Conservation (phyloP, 2,329 filamentous ascomycete species). For the Coniosporium tulheliwenetii region DNA sequence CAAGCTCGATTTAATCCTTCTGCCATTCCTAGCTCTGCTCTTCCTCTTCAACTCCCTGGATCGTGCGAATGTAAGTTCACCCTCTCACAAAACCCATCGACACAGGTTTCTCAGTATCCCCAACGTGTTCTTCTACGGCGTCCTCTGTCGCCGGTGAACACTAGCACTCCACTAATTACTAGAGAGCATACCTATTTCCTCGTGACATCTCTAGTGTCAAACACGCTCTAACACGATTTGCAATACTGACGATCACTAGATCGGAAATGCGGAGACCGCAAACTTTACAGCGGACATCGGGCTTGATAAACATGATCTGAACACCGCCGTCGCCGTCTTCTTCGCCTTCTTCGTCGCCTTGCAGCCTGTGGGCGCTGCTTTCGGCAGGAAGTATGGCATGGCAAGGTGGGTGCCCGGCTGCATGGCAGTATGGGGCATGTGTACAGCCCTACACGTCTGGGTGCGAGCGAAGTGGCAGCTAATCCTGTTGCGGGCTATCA, state of each 20-base stretch:
- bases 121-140: too few species aligned
- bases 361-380: constrained; percentile 40
- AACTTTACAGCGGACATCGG: constrained; percentile 43
- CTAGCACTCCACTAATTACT: not conserved
- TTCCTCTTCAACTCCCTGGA: constrained; percentile 39
- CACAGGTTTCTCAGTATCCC: too few species aligned
- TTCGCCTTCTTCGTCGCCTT: constrained; percentile 43
- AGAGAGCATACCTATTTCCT: not conserved
- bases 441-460: constrained; percentile 31
- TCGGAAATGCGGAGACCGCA: constrained; percentile 40
- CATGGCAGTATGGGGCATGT: constrained; percentile 38
- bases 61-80: constrained; percentile 26
- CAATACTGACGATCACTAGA: constrained; percentile 5
- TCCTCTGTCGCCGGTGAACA: too few species aligned
- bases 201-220: not conserved
- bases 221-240: constrained; percentile 5
- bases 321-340: constrained; percentile 40
- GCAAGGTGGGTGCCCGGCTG: constrained; percentile 39
- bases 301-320: constrained; percentile 34
- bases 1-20: constrained; percentile 33
- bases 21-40: constrained; percentile 35
- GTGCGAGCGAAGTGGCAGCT: constrained; percentile 31
- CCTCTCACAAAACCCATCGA: not conserved
- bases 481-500: constrained; percentile 26
- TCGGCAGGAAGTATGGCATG: constrained; percentile 41